phyloP scores from a whole-genome alignment of 225 moss, liverwort and hornwort genomes.

The Bryum argenteum region DNA sequence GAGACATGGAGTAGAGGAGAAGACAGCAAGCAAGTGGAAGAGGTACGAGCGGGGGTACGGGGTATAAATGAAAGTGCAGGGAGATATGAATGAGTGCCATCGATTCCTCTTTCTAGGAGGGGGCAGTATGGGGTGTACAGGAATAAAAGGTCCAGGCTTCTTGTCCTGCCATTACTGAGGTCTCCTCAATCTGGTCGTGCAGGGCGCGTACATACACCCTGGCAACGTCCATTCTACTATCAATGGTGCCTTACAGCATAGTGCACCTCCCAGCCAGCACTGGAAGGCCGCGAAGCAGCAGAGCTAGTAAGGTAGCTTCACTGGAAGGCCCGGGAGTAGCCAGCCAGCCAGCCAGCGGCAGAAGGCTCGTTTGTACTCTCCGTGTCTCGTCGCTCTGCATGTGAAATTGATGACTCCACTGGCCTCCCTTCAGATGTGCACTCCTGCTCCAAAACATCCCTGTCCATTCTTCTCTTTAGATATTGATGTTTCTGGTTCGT shows the following conservation, averaged over 20 bases:
- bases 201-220: slow-evolving; percentile 19
- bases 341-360: no score
- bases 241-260: slow-evolving; percentile 17
- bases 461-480: no score
- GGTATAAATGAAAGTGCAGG: background rate
- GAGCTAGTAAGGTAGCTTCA: no score
- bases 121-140: slow-evolving; percentile 21
- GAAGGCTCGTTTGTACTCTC: slow-evolving; percentile 18
- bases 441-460: slow-evolving; percentile 14
- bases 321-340: no score
- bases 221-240: slow-evolving; percentile 27
- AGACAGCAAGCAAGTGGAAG: background rate
- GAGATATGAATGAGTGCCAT: slow-evolving; percentile 27
- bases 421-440: background rate
- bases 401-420: slow-evolving; percentile 36
- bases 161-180: slow-evolving; percentile 25
- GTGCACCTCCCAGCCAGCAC: slow-evolving; percentile 8
- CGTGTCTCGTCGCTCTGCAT: slow-evolving; percentile 34
- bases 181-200: slow-evolving; percentile 35
- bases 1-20: background rate
- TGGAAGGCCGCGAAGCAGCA: no score
- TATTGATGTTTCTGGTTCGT: no score
- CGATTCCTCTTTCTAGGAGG: slow-evolving; percentile 7
- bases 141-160: slow-evolving; percentile 14
- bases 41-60: background rate